A percentile compares a stretch with the other conserved stretches of the same genome.
phyloP scores from a whole-genome alignment of 148 eudicot genomes.

The Suaeda aralocaspica region DNA sequence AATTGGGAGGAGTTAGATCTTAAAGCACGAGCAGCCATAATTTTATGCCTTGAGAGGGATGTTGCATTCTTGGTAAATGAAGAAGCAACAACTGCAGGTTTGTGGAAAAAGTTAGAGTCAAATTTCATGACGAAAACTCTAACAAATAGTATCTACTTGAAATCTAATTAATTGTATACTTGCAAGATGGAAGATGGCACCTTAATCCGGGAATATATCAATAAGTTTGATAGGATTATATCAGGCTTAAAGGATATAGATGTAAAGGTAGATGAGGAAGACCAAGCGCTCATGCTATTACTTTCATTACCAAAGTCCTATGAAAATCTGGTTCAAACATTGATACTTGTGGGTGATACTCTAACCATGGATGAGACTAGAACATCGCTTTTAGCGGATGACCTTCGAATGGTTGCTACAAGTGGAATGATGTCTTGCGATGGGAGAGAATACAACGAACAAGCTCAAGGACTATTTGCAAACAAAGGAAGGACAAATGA shows the following conservation, averaged over 20 bases:
- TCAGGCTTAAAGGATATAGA: slow-evolving; percentile 1
- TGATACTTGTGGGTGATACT: slow-evolving; percentile 15
- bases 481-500: neutral
- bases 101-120: neutral
- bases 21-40: too few species aligned
- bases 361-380: slow-evolving; percentile 12
- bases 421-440: neutral
- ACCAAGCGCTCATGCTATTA: neutral
- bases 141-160: neutral
- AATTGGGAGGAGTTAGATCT: too few species aligned
- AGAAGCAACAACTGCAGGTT: neutral
- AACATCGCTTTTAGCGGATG: slow-evolving; percentile 18
- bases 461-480: too few species aligned
- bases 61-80: slow-evolving; percentile 13
- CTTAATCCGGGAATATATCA: neutral
- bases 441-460: slow-evolving; percentile 5
- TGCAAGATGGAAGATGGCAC: slow-evolving; percentile 3
- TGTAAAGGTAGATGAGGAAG: slow-evolving; percentile 4
- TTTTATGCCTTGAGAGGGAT: too few species aligned
- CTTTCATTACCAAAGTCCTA: neutral
- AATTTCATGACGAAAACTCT: slow-evolving; percentile 7
- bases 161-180: neutral
- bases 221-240: neutral
- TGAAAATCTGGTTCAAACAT: slow-evolving; percentile 9
- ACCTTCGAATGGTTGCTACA: slow-evolving; percentile 15